phyloP scores from a whole-genome alignment of 2,329 filamentous ascomycete species.

The Penicillium frequentans region DNA sequence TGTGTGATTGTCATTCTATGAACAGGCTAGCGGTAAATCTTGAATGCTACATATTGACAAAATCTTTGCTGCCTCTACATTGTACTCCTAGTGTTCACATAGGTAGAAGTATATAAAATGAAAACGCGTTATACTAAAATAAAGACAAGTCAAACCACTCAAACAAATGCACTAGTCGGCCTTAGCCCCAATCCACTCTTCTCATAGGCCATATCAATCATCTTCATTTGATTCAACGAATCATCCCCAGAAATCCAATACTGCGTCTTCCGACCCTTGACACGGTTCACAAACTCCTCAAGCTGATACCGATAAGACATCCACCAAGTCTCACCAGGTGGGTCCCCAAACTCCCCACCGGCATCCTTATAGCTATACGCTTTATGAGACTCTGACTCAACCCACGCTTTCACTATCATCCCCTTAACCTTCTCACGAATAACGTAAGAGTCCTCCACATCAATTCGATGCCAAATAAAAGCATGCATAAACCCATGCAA shows the following conservation, averaged over 20 bases:
- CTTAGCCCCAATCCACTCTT: slow-evolving; percentile 36
- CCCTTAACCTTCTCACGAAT: slow-evolving; percentile 19
- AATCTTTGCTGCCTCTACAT: too few relatives aligned
- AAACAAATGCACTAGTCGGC: neutral
- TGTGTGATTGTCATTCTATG: neutral
- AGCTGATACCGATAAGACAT: too few relatives aligned
- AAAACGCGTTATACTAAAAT: too few relatives aligned
- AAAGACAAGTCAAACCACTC: too few relatives aligned
- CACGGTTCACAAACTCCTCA: neutral
- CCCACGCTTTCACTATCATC: slow-evolving; percentile 9
- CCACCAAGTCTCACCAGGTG: neutral
- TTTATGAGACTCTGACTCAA: slow-evolving; percentile 13
- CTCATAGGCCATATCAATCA: slow-evolving; percentile 50
- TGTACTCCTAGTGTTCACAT: too few relatives aligned
- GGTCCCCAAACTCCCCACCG: slow-evolving; percentile 48
- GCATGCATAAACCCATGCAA: slow-evolving; percentile 16
- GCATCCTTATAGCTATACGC: slow-evolving; percentile 28
- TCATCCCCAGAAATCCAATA: slow-evolving; percentile 47
- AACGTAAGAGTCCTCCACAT: slow-evolving; percentile 35
- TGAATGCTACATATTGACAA: neutral
- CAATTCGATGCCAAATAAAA: slow-evolving; percentile 21
- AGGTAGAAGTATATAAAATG: too few relatives aligned
- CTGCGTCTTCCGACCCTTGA: slow-evolving; percentile 40
- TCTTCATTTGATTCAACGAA: slow-evolving; percentile 46
- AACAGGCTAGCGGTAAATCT: neutral